Evolutionary conservation across 805 yeast genomes (phyloP).

Genomic region (Hanseniaspora opuntiae): DNA sequence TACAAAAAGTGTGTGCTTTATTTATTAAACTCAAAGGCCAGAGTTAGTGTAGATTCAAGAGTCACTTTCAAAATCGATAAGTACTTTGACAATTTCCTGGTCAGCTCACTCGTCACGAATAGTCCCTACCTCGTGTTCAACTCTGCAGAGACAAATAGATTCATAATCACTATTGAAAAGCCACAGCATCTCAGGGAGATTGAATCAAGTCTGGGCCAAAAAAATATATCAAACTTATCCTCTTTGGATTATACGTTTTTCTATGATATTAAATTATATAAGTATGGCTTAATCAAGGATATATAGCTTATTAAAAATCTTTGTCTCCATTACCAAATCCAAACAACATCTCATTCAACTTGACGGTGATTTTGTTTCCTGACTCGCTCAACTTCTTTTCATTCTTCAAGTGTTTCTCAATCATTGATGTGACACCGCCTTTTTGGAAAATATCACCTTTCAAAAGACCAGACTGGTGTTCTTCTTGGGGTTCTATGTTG

Average conservation of each 20-base stretch:
- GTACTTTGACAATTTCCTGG: neutral
- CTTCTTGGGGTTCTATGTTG: neutral
- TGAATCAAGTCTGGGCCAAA: neutral
- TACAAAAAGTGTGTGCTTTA: neutral
- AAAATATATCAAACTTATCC: neutral
- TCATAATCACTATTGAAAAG: neutral
- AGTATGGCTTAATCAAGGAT: neutral
- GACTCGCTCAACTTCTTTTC: neutral
- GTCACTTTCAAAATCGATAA: neutral
- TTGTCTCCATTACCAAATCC: slow-evolving; percentile 6
- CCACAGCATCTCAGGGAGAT: neutral
- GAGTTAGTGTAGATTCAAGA: neutral
- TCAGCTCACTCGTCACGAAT: neutral
- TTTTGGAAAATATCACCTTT: slow-evolving; percentile 6
- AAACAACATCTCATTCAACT: slow-evolving; percentile 8
- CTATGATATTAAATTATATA: neutral
- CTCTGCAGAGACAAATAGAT: neutral
- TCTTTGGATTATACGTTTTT: slow-evolving; percentile 1
- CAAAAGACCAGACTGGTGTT: neutral
- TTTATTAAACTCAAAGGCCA: neutral
- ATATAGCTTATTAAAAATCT: neutral
- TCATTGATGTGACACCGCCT: neutral
- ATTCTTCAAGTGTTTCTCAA: slow-evolving; percentile 1
- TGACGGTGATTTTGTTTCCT: neutral
- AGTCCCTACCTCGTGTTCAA: neutral